Percentiles rank a stretch among this genome's conserved stretches.
Conservation (phyloP, 306 rosid genomes). For the Cucumis hystrix region DNA sequence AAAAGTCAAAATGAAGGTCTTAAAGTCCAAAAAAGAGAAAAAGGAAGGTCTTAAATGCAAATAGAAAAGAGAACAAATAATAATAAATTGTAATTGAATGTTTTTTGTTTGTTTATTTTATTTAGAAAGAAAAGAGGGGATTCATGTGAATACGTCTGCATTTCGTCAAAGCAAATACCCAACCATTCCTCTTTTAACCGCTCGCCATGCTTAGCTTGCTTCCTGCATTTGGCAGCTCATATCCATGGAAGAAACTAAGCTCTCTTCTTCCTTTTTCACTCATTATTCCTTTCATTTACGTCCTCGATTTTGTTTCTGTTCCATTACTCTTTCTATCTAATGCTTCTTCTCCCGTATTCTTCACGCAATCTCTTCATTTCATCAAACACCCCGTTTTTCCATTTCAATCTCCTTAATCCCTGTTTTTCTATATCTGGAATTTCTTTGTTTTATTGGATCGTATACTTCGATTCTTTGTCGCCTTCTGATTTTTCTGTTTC, state of each 20-base stretch:
- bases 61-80: too few relatives aligned
- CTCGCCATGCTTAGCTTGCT: not conserved
- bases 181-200: not conserved
- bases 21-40: too few relatives aligned
- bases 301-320: not conserved
- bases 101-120: too few relatives aligned
- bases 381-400: not conserved
- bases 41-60: too few relatives aligned
- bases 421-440: not conserved
- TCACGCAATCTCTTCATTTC: not conserved
- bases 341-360: not conserved
- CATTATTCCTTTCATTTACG: not conserved
- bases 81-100: not conserved
- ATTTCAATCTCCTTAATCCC: not conserved
- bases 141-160: not conserved
- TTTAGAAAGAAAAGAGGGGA: not conserved
- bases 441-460: not conserved
- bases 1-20: too few relatives aligned
- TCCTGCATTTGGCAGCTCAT: not conserved
- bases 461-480: not conserved
- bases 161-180: not conserved
- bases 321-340: not conserved
- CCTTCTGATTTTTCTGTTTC: not conserved
- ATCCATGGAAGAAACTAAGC: not conserved
- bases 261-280: not conserved